Evolutionary conservation across 176 grass and related monocot species (phyloP).

Genomic region (Zizania latifolia): DNA sequence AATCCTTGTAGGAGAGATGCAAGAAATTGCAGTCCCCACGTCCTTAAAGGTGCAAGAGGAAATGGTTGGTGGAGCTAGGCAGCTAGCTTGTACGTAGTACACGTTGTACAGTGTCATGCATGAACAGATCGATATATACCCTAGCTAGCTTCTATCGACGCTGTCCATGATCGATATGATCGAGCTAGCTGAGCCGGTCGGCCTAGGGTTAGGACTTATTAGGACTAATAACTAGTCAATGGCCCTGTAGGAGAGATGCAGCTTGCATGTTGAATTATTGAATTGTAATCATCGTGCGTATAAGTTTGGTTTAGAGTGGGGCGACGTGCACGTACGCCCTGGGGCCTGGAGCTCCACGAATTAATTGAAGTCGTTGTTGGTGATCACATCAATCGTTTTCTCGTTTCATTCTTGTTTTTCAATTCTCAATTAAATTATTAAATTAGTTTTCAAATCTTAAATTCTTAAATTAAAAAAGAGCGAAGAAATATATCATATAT

Average conservation of each 20-base stretch:
- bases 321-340: too few species aligned
- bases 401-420: not conserved
- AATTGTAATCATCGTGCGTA: not conserved
- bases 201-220: conserved; percentile 3
- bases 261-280: not conserved
- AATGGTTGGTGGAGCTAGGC: not conserved
- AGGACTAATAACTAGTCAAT: conserved; percentile 8
- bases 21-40: not conserved
- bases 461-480: too few species aligned
- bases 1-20: not conserved
- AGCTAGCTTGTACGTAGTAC: not conserved
- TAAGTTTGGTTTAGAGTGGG: too few species aligned
- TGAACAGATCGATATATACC: not conserved
- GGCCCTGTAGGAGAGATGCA: not conserved
- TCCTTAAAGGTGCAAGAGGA: not conserved
- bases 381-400: too few species aligned
- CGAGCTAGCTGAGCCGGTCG: too few species aligned
- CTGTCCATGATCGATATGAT: not conserved
- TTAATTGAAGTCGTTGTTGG: conserved; percentile 2
- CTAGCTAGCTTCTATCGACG: not conserved
- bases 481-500: too few species aligned
- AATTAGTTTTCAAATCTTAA: not conserved
- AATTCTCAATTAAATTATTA: not conserved
- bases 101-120: not conserved
- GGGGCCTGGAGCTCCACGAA: not conserved